These are phyloP conservation scores for Canavalia gladiata DNA, from an alignment of 306 rosid species.

Conservation along the genomic window DNA sequence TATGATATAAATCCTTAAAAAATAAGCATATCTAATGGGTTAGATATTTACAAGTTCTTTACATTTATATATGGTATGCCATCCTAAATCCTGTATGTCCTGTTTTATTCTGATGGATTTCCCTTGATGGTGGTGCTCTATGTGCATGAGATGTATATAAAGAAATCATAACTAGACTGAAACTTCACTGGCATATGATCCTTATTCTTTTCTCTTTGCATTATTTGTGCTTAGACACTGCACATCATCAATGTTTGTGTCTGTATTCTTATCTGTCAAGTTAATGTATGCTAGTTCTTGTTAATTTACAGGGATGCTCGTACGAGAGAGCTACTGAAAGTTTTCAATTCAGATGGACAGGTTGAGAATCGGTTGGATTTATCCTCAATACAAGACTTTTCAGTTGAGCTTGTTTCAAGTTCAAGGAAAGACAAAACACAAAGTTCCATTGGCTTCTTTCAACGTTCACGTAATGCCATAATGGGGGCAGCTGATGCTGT, in stretches of 20 bases:
- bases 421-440: slow-evolving; percentile 79
- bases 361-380: slow-evolving; percentile 82
- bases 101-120: slow-evolving; percentile 31
- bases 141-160: slow-evolving; percentile 16
- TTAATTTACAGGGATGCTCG: slow-evolving; percentile 85
- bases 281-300: slow-evolving; percentile 53
- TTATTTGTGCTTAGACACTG: slow-evolving; percentile 9
- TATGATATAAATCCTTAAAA: slow-evolving; percentile 10
- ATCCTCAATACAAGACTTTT: slow-evolving; percentile 68
- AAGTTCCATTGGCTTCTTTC: slow-evolving; percentile 88
- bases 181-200: slow-evolving; percentile 1
- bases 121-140: neutral
- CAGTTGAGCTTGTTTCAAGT: slow-evolving; percentile 69
- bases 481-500: slow-evolving; percentile 99
- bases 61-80: slow-evolving; percentile 17
- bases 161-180: slow-evolving; percentile 27
- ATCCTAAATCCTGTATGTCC: slow-evolving; percentile 14
- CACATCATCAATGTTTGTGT: neutral
- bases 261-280: slow-evolving; percentile 16
- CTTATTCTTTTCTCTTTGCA: neutral
- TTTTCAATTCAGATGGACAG: slow-evolving; percentile 89
- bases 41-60: slow-evolving; percentile 5
- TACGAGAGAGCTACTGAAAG: slow-evolving; percentile 88
- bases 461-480: slow-evolving; percentile 94
- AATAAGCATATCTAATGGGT: slow-evolving; percentile 26